Conservation (phyloP, 768 basidiomycete genomes). For the Mycena galericulata region DNA sequence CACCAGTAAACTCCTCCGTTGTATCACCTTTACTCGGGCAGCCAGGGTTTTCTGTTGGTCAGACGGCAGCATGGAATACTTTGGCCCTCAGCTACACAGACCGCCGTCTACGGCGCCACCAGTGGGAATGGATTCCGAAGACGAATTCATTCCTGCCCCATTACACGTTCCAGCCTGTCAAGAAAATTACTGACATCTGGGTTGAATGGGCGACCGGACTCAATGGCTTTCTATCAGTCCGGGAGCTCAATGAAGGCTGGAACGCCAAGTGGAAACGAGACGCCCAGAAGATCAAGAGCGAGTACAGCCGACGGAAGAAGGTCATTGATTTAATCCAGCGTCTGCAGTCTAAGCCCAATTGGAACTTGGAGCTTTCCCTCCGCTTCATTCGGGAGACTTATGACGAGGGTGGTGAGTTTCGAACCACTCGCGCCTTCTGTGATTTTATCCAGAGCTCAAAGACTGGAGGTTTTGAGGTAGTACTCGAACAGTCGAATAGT, state of each 20-base stretch:
- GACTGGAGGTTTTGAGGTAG: no score
- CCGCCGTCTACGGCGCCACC: neutral
- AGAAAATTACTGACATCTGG: slow-evolving; percentile 20
- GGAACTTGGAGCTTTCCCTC: slow-evolving; percentile 12
- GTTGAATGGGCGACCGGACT: slow-evolving; percentile 5
- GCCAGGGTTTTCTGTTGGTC: neutral
- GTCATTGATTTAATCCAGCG: slow-evolving; percentile 1
- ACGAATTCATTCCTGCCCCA: neutral
- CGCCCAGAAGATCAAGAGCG: neutral
- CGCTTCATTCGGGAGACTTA: no score
- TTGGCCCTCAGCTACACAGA: neutral
- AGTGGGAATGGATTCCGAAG: slow-evolving; percentile 10
- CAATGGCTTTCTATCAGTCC: slow-evolving; percentile 15
- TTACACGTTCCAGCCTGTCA: neutral
- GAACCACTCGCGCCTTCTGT: no score
- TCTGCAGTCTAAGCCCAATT: neutral
- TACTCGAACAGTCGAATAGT: no score
- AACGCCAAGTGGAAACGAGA: neutral
- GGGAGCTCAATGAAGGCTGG: slow-evolving; percentile 17
- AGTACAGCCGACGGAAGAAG: slow-evolving; percentile 5
- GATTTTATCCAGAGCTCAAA: no score
- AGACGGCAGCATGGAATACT: slow-evolving; percentile 3
- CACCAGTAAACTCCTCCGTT: neutral
- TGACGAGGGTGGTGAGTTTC: no score
- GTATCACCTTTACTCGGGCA: neutral